phyloP scores from a whole-genome alignment of 345 rosid species.

The Arabis hirsuta region DNA sequence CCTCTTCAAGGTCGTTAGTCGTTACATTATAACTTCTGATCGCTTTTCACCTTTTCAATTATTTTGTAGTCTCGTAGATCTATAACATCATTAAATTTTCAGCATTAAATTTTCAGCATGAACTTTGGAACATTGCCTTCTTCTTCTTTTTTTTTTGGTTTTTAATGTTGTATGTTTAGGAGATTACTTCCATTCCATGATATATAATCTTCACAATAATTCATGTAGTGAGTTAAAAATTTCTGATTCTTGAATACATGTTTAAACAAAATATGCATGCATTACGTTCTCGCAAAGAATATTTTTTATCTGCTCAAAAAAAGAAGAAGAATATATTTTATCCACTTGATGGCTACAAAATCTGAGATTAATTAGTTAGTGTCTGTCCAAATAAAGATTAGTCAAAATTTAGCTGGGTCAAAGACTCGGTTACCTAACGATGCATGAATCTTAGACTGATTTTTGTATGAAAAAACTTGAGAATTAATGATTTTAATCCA shows the following conservation, averaged over 20 bases:
- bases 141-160: too few species aligned
- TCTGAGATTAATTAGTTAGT: not conserved
- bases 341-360: not conserved
- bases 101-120: not conserved
- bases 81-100: not conserved
- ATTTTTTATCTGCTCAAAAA: not conserved
- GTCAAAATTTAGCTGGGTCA: too few species aligned
- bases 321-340: not conserved
- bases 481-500: not conserved
- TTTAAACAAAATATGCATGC: not conserved
- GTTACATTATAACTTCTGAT: not conserved
- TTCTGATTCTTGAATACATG: not conserved
- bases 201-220: not conserved
- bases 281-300: not conserved
- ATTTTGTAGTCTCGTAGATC: not conserved
- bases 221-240: not conserved
- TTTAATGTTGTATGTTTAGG: constrained; percentile 21
- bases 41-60: not conserved
- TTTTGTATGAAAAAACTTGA: not conserved
- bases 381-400: not conserved
- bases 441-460: constrained; percentile 1
- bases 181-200: not conserved
- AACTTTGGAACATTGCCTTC: not conserved
- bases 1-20: constrained; percentile 60
- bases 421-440: not conserved